Base-by-base conservation (phyloP, 441 rosid genomes). In the Euphorbia corollata region DNA sequence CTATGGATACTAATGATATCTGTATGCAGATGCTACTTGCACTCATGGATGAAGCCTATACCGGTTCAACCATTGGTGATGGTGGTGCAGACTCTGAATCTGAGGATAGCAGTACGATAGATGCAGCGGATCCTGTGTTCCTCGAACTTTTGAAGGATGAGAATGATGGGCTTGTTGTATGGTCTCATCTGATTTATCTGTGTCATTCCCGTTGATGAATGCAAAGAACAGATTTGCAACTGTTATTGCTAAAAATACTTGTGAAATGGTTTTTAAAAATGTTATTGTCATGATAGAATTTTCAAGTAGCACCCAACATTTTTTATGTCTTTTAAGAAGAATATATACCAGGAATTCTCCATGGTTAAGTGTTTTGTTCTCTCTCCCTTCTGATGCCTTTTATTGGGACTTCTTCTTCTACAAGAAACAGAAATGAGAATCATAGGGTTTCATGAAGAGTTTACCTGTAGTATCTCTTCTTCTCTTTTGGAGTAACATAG, bases 21-120 rank as follows among this genome's bases (percentile, higher is more conserved):
- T 81, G 61, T 64, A 65, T 74, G 68, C 87, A 93, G 97, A 93
- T 91, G 99, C 85, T 93, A 64, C 92, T 91, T 79, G 96, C 93
- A 39, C 95, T 93, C 71, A 93, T 93, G 99, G 97, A 93, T 85
- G 99, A 93, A 79, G 99, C 99, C 43, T 93, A 93, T 77, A 91
- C 96, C 55, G 99, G 99, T 80, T 89, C 97, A 61, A 87, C 91
- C 71, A 86, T 93, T 6, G 97, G 85, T 43, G 91, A 87, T 76
- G 93, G 92, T 66, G 96, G 92, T 69, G 96, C 76, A 61, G 96
- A 87, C 84, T 89, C 90, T 70, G 97, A 87, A 83, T 91, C 97
- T 68, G 99, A 89, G 83, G 99, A 91, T 67, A 83, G 78, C 82
- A 89, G 76, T 69, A 72, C 84, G 15, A 87, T 91, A 69, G 96